Conservation (phyloP, 495 filamentous ascomycete genomes). For the Daldinia vernicosa region DNA sequence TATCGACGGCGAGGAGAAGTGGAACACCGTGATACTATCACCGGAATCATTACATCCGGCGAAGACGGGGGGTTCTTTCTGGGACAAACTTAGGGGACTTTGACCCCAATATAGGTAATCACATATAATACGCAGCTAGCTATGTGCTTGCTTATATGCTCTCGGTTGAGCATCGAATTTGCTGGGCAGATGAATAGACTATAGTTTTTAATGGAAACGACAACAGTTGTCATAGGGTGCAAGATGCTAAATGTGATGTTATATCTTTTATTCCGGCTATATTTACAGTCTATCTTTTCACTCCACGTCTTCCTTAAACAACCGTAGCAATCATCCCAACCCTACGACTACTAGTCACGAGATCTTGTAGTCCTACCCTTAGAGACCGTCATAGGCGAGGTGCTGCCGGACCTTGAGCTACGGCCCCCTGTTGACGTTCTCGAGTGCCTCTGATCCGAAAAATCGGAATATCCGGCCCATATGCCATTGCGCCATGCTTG, state of each 20-base stretch:
- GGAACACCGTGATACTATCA: slow-evolving; percentile 71
- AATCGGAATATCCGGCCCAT: background rate
- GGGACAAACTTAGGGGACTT: slow-evolving; percentile 50
- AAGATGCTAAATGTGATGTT: background rate
- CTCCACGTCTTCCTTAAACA: background rate
- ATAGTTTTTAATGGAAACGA: background rate
- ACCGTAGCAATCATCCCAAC: background rate
- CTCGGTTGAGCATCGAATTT: slow-evolving; percentile 8
- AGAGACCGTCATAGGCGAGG: background rate
- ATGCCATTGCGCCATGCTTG: no score
- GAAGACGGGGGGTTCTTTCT: slow-evolving; percentile 49
- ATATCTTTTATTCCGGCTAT: background rate
- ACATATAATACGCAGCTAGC: slow-evolving; percentile 14
- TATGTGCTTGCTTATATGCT: background rate
- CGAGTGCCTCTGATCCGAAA: background rate
- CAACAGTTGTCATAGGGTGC: background rate
- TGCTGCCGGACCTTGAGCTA: background rate
- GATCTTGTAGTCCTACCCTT: background rate
- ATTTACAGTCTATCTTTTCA: background rate
- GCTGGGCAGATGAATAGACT: background rate
- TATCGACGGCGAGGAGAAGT: slow-evolving; percentile 79
- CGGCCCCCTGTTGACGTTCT: background rate
- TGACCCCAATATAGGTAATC: slow-evolving; percentile 5
- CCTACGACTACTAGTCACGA: background rate
- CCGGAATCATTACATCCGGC: slow-evolving; percentile 48